Percentiles rank a stretch among this genome's conserved stretches.
Evolutionary conservation across 1,139 yeast species (phyloP).

Genomic region (Wickerhamiella pararugosa): DNA sequence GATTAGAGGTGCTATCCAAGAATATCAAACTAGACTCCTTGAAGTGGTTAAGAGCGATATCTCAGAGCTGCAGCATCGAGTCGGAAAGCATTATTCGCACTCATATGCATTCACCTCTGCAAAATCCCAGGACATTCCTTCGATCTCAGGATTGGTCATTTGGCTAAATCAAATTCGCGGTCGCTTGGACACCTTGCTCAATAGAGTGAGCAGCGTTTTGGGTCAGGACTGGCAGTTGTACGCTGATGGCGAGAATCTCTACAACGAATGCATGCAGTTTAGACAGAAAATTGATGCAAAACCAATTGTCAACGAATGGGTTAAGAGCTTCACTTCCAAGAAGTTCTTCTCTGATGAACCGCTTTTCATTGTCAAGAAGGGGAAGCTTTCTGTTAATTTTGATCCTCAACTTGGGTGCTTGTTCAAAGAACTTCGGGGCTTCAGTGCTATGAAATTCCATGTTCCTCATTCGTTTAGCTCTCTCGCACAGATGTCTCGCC

Average conservation of each 20-base stretch:
- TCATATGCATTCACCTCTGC: slow-evolving; percentile 26
- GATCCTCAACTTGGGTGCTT: slow-evolving; percentile 33
- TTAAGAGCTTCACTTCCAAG: slow-evolving; percentile 15
- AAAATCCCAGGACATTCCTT: slow-evolving; percentile 32
- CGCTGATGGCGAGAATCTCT: slow-evolving; percentile 55
- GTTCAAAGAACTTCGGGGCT: slow-evolving; percentile 39
- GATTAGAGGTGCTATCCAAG: slow-evolving; percentile 39
- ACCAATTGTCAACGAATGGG: slow-evolving; percentile 14
- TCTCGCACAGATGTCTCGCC: slow-evolving; percentile 33
- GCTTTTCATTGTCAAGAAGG: slow-evolving; percentile 27
- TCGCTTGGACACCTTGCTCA: slow-evolving; percentile 29
- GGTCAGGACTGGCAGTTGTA: slow-evolving; percentile 66
- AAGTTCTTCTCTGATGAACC: slow-evolving; percentile 24
- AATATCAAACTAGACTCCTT: slow-evolving; percentile 37
- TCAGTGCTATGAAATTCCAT: slow-evolving; percentile 40
- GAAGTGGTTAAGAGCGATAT: slow-evolving; percentile 35
- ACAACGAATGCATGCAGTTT: slow-evolving; percentile 35
- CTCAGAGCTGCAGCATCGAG: slow-evolving; percentile 28
- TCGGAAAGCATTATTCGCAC: slow-evolving; percentile 23
- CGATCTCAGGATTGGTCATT: slow-evolving; percentile 32
- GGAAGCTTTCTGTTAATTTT: slow-evolving; percentile 32
- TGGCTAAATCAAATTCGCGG: slow-evolving; percentile 38
- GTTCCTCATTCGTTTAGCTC: slow-evolving; percentile 38
- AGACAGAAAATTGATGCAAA: slow-evolving; percentile 33
- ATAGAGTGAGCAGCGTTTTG: slow-evolving; percentile 36